A percentile compares a stretch with the other conserved stretches of the same genome.
Conservation (phyloP, 2,329 filamentous ascomycete genomes). For the Cadophora luteo-olivacea region DNA sequence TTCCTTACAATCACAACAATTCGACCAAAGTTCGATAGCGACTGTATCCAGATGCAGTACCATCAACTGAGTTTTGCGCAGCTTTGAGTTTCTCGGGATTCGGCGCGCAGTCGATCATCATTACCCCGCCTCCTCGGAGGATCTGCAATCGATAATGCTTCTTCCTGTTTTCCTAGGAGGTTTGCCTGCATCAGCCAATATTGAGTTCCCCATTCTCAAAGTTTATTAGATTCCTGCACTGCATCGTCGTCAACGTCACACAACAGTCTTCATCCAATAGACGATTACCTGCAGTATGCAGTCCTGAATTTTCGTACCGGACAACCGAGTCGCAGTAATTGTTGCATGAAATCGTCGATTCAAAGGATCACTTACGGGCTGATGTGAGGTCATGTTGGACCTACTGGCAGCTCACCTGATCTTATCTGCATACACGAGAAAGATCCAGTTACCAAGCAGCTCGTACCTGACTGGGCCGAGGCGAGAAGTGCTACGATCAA, state of each 20-base stretch:
- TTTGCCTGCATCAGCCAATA: neutral
- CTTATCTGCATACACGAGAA: conserved; percentile 8
- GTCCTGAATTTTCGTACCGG: neutral
- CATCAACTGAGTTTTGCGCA: neutral
- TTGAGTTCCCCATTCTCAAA: conserved; percentile 6
- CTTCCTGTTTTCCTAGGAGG: neutral
- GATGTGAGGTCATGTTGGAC: conserved; percentile 9
- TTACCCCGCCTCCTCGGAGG: neutral
- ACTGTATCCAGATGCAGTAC: neutral
- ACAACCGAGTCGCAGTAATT: neutral
- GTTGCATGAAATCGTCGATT: conserved; percentile 3
- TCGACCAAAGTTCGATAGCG: neutral
- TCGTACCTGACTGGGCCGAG: neutral
- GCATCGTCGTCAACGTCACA: conserved; percentile 3
- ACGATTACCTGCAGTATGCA: neutral
- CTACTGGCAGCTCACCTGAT: neutral
- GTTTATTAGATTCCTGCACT: conserved; percentile 3
- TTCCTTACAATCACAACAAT: neutral
- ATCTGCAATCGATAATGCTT: conserved; percentile 1
- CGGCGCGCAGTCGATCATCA: neutral
- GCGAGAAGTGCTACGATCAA: neutral
- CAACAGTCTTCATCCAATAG: neutral
- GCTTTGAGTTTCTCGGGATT: neutral
- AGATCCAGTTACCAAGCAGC: neutral
- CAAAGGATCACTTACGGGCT: conserved; percentile 7